Base-by-base conservation (phyloP, 192 early-diverging fungal genomes). In the Chytriomyces sp. region DNA sequence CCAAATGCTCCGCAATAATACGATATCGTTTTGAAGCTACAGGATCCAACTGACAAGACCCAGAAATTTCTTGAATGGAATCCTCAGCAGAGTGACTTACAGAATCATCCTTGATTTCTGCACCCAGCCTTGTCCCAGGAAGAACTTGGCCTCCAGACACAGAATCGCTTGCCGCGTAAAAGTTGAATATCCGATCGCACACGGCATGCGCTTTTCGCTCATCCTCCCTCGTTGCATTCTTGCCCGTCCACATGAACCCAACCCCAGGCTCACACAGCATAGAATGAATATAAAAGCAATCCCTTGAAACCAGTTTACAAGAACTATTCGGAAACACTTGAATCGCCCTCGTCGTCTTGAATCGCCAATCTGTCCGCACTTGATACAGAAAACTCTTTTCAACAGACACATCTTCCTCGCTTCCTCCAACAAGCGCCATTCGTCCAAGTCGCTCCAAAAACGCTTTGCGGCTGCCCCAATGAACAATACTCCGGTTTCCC, bases 221-320 rank as follows among this genome's bases (percentile, higher is more conserved):
- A 57, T 84, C 84, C 7, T 83, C 82, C 47, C 69, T 77, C 63
- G 70, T 77, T n/a, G 81, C 73, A 13, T 80, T 77, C 67, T 77
- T 76, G 16, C 86, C 86, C 13, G 78, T 82, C 83, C 83, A 88
- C 53, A 88, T 46, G 50, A 77, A 83, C 59, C 49, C 67, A 45
- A 53, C 65, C 0, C 73, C 47, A 7, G 24, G 35, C n/a, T 74
- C 69, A 6, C 13, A 5, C 45, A 7, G 24, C 11, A 35, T 28
- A 10, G 62, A 13, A 35, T 74, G 69, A 1, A 89, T 13, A 61
- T 81, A 82, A 64, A 90, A 86, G 74, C 83, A 86, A 71, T 89
- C 86, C 11, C 84, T 50, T n/a, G 76, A 62, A 18, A 82, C 77
- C 47, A 89, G 69, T 13, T 64, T 72, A 61, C 35, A 13, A 26